Percentiles rank a stretch among this genome's conserved stretches.
phyloP scores from a whole-genome alignment of 2,329 filamentous ascomycete species.

The Sporothrix brasiliensis region DNA sequence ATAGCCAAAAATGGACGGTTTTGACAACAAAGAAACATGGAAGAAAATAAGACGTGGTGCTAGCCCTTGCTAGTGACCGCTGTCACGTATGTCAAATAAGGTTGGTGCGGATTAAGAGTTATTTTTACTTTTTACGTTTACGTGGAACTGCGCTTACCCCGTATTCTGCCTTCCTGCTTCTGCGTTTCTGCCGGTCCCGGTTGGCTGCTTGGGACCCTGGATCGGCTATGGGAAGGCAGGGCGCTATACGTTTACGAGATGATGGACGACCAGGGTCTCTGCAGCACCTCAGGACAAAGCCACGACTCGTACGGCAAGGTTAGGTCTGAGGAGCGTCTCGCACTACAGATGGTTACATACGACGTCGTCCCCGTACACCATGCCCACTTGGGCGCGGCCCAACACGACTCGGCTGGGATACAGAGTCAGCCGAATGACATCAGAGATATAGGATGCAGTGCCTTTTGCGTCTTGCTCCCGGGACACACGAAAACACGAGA shows the following conservation, averaged over 20 bases:
- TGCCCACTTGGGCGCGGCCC: neutral
- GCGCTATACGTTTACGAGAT: conserved; percentile 19
- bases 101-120: neutral
- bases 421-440: neutral
- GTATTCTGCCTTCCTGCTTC: neutral
- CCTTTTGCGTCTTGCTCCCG: neutral
- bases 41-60: no score
- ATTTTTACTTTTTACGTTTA: neutral
- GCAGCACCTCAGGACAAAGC: neutral
- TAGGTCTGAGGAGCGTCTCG: neutral
- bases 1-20: neutral
- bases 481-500: neutral
- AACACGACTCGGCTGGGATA: conserved; percentile 4
- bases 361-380: no score
- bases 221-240: conserved; percentile 1
- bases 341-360: neutral
- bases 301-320: neutral
- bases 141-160: conserved; percentile 11
- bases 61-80: neutral
- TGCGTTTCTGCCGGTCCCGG: neutral
- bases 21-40: neutral
- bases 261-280: conserved; percentile 2
- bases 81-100: neutral
- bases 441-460: neutral
- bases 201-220: conserved; percentile 4